These are phyloP conservation scores for Cladosporium sp. DNA, from an alignment of 2,329 filamentous ascomycete species.

Conservation along the genomic window DNA sequence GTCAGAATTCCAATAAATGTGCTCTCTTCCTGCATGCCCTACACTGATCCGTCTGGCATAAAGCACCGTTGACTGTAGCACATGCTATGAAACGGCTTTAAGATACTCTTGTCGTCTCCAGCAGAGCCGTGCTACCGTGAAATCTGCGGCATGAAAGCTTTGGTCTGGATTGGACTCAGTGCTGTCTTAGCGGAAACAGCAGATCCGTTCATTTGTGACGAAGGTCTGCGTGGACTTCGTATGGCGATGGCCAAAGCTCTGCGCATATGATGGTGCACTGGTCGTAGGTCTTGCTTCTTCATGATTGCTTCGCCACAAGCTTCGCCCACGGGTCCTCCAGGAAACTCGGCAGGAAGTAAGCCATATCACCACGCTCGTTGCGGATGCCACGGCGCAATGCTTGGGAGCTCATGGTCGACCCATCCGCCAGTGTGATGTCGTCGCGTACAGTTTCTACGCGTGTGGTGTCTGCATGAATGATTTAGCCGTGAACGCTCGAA, in stretches of 20 bases:
- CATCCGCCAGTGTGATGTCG: slow-evolving; percentile 1
- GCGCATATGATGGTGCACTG: neutral
- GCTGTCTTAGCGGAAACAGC: neutral
- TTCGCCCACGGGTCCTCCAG: slow-evolving; percentile 72
- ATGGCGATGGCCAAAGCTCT: neutral
- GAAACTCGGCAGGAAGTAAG: slow-evolving; percentile 68
- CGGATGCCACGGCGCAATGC: slow-evolving; percentile 43
- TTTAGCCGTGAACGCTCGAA: neutral
- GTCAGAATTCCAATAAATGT: neutral
- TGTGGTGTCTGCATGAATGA: neutral
- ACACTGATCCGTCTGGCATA: neutral
- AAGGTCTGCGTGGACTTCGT: neutral
- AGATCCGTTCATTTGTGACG: neutral
- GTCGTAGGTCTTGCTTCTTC: neutral
- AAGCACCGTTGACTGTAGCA: neutral
- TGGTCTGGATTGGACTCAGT: neutral
- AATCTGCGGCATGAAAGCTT: neutral
- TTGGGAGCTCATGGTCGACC: slow-evolving; percentile 33
- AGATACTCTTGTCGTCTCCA: neutral
- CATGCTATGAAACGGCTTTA: neutral
- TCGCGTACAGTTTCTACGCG: too few relatives aligned
- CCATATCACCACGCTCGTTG: slow-evolving; percentile 60
- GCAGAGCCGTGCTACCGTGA: neutral
- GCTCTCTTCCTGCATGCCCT: neutral
- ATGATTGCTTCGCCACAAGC: slow-evolving; percentile 1